phyloP scores from a whole-genome alignment of 139 green algal species.

The Chlamydomonas asymmetrica region DNA sequence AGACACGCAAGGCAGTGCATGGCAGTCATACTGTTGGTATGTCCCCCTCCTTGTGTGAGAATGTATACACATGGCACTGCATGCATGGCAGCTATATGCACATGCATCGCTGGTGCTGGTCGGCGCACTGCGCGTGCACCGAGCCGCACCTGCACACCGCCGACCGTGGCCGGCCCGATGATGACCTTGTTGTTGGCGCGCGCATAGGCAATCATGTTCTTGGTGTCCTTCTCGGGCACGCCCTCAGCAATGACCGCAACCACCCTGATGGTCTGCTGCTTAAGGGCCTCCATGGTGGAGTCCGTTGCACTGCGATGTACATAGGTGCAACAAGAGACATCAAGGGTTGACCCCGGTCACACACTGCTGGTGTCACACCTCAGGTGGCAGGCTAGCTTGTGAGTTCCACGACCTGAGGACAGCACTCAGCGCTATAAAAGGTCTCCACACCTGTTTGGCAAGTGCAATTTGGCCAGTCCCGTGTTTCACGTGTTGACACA shows the following conservation, averaged over 20 bases:
- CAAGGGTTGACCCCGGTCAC: not conserved
- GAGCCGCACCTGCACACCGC: constrained; percentile 76
- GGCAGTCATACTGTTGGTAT: too few relatives aligned
- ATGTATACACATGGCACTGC: too few relatives aligned
- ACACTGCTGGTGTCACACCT: not conserved
- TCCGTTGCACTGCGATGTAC: constrained; percentile 70
- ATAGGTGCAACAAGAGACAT: not conserved
- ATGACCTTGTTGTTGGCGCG: constrained; percentile 87
- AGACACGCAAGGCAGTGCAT: too few relatives aligned
- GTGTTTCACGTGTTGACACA: too few relatives aligned
- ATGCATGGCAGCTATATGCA: too few relatives aligned
- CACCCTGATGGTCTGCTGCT: constrained; percentile 81
- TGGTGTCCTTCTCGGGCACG: constrained; percentile 91
- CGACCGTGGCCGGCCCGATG: constrained; percentile 91
- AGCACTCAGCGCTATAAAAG: not conserved
- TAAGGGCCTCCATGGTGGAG: constrained; percentile 87
- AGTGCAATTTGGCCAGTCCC: too few relatives aligned
- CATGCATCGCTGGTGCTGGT: not conserved
- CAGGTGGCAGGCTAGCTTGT: too few relatives aligned
- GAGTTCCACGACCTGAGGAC: too few relatives aligned
- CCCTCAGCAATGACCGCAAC: constrained; percentile 94
- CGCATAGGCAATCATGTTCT: constrained; percentile 83
- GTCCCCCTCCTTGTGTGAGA: too few relatives aligned
- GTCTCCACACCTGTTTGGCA: not conserved
- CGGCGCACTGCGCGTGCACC: not conserved